Base-by-base conservation (phyloP, 2,329 filamentous ascomycete genomes). In the Xylariaceae sp. region DNA sequence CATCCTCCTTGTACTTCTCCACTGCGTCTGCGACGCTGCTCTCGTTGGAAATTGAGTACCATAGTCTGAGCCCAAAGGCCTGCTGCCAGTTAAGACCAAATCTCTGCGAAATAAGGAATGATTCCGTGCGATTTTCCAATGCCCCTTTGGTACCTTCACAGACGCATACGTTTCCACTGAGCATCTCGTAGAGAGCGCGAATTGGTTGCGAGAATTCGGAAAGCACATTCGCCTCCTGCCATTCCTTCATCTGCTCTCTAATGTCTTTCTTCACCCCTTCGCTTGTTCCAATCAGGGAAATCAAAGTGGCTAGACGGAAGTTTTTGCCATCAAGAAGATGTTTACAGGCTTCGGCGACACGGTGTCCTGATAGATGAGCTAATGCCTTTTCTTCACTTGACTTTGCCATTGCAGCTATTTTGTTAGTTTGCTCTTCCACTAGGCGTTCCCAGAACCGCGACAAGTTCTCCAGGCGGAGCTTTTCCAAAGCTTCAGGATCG, bases 41-140 rank as follows among this genome's bases (percentile, higher is more conserved):
- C 40, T 86, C 80, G 32, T 83, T 78, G 2, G 84, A 80, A 41
- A 87, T 89, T 44, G 87, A 88, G 71, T 96, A 99, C 90, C 92
- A 98, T 1, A 99, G 79, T 43, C 93, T 87, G 48, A 99, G 81
- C 10, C 91, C 93, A 72, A 99, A 96, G 0, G 93, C 88, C 69
- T 96, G 93, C 71, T 91, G 88, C 95, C 95, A 99, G 71, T 96
- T 90, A 37, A 99, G 80, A 3, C 86, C 86, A 70, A 97, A 99
- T 45, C 88, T 87, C 66, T 89, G 83, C 1, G 91, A 90, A 62
- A 99, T 90, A 51, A 87, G 82, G 69, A 99, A 96, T 0, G 88
- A 88, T 14, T 87, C 83, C 40, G 89, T 83, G 44, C 89, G 87
- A 73, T 98, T 91, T 72, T 98, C 95, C 7, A 88, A 76, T 1